phyloP scores from a whole-genome alignment of 169 alveolate genomes.

The Cystoisospora suis region DNA sequence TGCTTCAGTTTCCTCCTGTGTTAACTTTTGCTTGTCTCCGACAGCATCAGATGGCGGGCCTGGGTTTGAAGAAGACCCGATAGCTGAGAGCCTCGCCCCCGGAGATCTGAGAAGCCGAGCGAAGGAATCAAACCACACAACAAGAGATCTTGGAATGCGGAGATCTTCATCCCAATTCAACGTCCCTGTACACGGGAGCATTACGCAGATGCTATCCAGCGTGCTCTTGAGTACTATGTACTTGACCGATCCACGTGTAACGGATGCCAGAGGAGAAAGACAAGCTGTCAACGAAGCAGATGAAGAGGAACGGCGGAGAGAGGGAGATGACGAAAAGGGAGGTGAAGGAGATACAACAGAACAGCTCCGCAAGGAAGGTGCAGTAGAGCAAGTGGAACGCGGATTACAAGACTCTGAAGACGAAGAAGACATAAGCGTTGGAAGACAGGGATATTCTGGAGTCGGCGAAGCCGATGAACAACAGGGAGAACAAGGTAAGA shows the following conservation, averaged over 20 bases:
- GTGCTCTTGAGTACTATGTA: constrained; percentile 61
- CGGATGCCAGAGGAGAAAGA: neutral
- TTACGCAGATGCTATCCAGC: constrained; percentile 55
- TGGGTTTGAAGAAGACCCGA: neutral
- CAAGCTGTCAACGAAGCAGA: neutral
- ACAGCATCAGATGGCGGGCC: neutral
- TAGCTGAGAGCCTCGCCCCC: neutral
- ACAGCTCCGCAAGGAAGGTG: neutral
- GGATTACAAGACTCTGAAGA: too few relatives aligned
- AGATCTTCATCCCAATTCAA: constrained; percentile 59
- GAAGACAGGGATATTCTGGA: too few relatives aligned
- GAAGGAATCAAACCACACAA: constrained; percentile 59
- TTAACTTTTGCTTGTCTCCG: too few relatives aligned
- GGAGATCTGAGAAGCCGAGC: constrained; percentile 55
- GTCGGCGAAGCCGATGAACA: too few relatives aligned
- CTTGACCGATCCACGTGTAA: constrained; percentile 39
- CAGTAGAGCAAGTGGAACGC: too few relatives aligned
- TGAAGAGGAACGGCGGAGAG: neutral
- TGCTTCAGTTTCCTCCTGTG: neutral
- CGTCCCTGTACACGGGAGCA: constrained; percentile 64
- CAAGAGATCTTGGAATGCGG: constrained; percentile 58
- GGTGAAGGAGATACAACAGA: neutral
- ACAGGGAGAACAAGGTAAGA: too few relatives aligned
- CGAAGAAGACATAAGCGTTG: too few relatives aligned
- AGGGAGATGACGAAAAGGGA: neutral